These are phyloP conservation scores for Erodium trifolium DNA, from an alignment of 441 rosid genomes.

Conservation along the genomic window DNA sequence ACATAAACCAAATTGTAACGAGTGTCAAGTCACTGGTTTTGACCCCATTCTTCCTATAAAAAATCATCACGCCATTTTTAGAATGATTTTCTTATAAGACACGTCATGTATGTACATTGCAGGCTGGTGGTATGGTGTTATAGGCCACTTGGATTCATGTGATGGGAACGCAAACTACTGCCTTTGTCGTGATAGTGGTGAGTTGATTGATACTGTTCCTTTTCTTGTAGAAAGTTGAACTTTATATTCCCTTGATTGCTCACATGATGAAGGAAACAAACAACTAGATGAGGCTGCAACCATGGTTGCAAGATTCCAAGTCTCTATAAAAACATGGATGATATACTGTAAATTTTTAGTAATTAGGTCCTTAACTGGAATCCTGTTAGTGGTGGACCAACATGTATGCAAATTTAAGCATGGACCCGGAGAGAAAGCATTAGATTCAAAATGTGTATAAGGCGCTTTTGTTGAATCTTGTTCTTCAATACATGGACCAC, in stretches of 20 bases:
- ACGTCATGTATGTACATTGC: constrained; percentile 21
- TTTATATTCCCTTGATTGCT: constrained; percentile 16
- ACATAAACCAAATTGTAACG: too few relatives aligned
- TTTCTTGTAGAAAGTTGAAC: not conserved
- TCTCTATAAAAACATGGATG: too few relatives aligned
- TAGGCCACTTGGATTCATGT: constrained; percentile 82
- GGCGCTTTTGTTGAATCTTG: too few relatives aligned
- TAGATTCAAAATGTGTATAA: too few relatives aligned
- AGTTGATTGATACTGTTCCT: constrained; percentile 24
- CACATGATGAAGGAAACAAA: constrained; percentile 12
- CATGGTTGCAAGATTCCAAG: constrained; percentile 9
- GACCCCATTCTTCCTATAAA: constrained; percentile 10
- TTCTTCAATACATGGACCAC: too few relatives aligned
- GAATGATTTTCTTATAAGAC: constrained; percentile 12
- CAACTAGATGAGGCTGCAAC: constrained; percentile 12
- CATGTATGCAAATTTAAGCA: too few relatives aligned
- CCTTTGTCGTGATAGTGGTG: constrained; percentile 54
- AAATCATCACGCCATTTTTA: not conserved
- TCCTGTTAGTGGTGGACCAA: too few relatives aligned
- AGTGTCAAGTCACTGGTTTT: not conserved
- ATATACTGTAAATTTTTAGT: too few relatives aligned
- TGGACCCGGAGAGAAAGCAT: too few relatives aligned
- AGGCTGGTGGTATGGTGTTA: constrained; percentile 98
- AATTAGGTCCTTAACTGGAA: too few relatives aligned
- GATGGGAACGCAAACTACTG: constrained; percentile 62